Evolutionary conservation across 2,329 filamentous ascomycete species (phyloP), one percentile per base, ranked within the genome.

Genomic region (Colletotrichum musae): DNA sequence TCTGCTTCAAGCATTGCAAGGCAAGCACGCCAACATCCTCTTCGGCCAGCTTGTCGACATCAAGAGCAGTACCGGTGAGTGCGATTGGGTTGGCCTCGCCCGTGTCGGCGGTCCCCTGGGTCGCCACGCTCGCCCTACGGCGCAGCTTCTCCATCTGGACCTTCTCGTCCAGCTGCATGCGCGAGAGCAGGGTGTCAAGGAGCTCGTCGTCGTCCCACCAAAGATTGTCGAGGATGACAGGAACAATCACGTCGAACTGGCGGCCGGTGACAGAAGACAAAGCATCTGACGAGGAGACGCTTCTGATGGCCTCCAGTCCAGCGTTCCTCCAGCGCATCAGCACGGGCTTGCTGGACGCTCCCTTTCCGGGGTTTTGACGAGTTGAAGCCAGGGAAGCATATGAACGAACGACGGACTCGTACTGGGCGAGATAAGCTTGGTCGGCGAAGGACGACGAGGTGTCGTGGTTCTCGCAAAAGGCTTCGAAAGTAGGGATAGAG

Each of bases 381-480:
- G 91, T 91, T 36, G 92, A 93, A 18, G 94, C 94, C 74, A 96
- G 93, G 18, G 88, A 85, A 18, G 94, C 93, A 78, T 98, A 99
- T 54, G 90, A 87, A 51, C 87, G 87, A 26, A 98, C 92, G 60
- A 97, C 89, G 54, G 92, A 89, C 76, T 95, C 92, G 79, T 97
- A 98, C 72, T 95, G 92, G 58, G 84, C 87, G 41, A 95, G 87
- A 78, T 97, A 97, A 70, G 91, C 89, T 77, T 94, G 92, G 77
- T 98, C 95, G 70, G 93, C 94, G 32, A 94, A 91, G 63, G 98
- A 89, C 9, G 92, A 92, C 41, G 94, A 93, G 67, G 92, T 91
- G 76, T 98, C 95, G 79, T 97, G 94, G 82, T 97, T 89, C 69
- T 91, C 88, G 83, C 95, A 98, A 77, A 98, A 96, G 26, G 92